These are phyloP conservation scores for Penicillium capsulatum DNA, from an alignment of 2,329 filamentous ascomycete species.

Conservation along the genomic window DNA sequence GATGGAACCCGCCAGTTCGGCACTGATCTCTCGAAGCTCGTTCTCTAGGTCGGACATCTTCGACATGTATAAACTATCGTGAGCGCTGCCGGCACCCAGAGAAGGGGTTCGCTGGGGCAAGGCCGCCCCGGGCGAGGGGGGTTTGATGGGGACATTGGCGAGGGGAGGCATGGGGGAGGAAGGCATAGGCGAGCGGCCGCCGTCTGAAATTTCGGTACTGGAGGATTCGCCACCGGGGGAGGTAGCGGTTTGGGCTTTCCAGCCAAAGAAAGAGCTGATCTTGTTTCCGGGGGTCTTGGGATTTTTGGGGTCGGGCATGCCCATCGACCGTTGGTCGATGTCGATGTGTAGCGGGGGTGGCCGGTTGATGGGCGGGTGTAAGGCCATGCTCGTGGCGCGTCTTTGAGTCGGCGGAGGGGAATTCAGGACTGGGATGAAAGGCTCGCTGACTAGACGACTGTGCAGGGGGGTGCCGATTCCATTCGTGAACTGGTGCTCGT, in stretches of 20 bases:
- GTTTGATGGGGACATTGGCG: constrained; percentile 31
- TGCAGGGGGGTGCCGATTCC: constrained; percentile 35
- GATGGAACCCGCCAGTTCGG: constrained; percentile 88
- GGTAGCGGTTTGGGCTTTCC: constrained; percentile 50
- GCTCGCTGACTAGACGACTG: constrained; percentile 43
- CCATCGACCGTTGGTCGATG: constrained; percentile 34
- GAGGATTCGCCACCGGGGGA: constrained; percentile 56
- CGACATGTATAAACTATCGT: constrained; percentile 47
- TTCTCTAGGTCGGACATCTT: constrained; percentile 86
- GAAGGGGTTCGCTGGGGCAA: constrained; percentile 38
- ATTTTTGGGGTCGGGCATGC: constrained; percentile 33
- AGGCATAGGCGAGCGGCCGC: constrained; percentile 55
- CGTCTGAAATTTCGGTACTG: constrained; percentile 60
- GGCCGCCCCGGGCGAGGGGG: constrained; percentile 47
- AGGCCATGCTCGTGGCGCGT: constrained; percentile 42
- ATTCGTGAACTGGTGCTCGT: constrained; percentile 34
- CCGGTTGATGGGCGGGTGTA: constrained; percentile 39
- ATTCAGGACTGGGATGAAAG: constrained; percentile 59
- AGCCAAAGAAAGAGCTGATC: constrained; percentile 64
- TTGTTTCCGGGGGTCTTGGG: constrained; percentile 54
- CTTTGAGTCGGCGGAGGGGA: constrained; percentile 59
- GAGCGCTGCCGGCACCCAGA: constrained; percentile 43
- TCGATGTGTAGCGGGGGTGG: constrained; percentile 46
- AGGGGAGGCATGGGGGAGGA: constrained; percentile 51
- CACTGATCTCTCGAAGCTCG: constrained; percentile 87